Percentiles rank a stretch among this genome's conserved stretches.
Evolutionary conservation across 805 yeast genomes (phyloP).

Genomic region (Saturnispora galanensis): DNA sequence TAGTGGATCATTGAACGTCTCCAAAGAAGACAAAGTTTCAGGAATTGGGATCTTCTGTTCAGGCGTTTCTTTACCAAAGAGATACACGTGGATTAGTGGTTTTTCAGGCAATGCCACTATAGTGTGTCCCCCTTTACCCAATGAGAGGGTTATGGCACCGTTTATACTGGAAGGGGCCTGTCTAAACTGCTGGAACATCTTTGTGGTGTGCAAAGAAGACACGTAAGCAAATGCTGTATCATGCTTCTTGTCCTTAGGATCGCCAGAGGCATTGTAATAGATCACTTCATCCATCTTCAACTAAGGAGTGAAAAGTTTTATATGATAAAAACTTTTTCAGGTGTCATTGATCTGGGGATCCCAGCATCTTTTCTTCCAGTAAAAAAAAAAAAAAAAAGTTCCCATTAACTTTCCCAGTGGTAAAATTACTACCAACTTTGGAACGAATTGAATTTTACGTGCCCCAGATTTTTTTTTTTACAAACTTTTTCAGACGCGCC

Average conservation of each 20-base stretch:
- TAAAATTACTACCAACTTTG: background rate
- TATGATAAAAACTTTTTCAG: background rate
- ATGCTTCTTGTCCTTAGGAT: slow-evolving; percentile 30
- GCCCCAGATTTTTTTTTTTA: no score
- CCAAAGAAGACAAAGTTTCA: slow-evolving; percentile 56
- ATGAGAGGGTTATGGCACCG: slow-evolving; percentile 39
- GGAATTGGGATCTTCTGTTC: slow-evolving; percentile 82
- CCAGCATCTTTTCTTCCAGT: background rate
- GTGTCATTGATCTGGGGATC: background rate
- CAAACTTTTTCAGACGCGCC: background rate
- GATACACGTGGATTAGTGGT: slow-evolving; percentile 66
- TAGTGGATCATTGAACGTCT: slow-evolving; percentile 17
- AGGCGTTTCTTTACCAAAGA: slow-evolving; percentile 58
- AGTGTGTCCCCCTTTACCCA: slow-evolving; percentile 39
- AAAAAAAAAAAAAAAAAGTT: background rate
- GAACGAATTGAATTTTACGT: no score
- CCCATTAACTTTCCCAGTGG: background rate
- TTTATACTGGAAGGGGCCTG: slow-evolving; percentile 38
- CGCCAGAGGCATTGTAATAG: slow-evolving; percentile 38
- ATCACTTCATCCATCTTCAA: slow-evolving; percentile 40
- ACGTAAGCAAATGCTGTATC: slow-evolving; percentile 29
- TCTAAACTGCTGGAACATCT: slow-evolving; percentile 40
- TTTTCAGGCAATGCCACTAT: slow-evolving; percentile 60
- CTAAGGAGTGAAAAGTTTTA: background rate
- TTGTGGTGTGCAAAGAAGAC: slow-evolving; percentile 37